Conservation (phyloP, 2,329 filamentous ascomycete species). For the Clonostachys rhizophaga region DNA sequence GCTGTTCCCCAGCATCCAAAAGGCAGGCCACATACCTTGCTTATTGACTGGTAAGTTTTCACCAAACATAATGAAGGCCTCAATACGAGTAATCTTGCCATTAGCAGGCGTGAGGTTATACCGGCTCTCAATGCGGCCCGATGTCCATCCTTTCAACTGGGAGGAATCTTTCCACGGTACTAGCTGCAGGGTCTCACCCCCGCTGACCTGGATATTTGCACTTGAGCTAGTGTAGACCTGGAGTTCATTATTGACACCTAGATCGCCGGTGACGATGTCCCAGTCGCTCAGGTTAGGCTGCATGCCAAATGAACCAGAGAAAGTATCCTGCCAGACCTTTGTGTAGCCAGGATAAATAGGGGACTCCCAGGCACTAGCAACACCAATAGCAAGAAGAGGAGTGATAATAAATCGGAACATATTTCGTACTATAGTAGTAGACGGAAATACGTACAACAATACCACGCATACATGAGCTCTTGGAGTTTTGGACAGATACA, state of each 20-base stretch:
- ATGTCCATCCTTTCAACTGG: constrained; percentile 41
- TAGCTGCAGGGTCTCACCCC: constrained; percentile 44
- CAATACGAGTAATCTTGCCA: constrained; percentile 39
- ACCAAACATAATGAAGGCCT: constrained; percentile 42
- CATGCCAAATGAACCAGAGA: constrained; percentile 26
- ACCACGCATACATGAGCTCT: too few relatives aligned
- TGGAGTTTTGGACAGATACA: too few relatives aligned
- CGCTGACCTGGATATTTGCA: constrained; percentile 44
- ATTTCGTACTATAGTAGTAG: too few relatives aligned
- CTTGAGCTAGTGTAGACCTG: constrained; percentile 41
- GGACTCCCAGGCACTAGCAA: constrained; percentile 25
- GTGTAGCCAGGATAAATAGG: constrained; percentile 32
- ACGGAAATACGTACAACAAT: too few relatives aligned
- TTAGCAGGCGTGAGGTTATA: constrained; percentile 37
- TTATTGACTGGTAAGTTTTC: constrained; percentile 31
- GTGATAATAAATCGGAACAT: too few relatives aligned
- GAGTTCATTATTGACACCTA: constrained; percentile 45
- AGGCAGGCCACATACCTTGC: constrained; percentile 54
- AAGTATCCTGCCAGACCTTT: constrained; percentile 37
- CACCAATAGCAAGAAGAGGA: neutral
- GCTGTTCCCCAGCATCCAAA: constrained; percentile 50
- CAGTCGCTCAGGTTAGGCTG: constrained; percentile 28
- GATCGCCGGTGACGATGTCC: constrained; percentile 31
- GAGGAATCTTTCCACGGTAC: constrained; percentile 34
- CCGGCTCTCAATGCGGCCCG: constrained; percentile 48